These are phyloP conservation scores for Rossbeevera mucosa DNA, from an alignment of 768 basidiomycete genomes.

Conservation along the genomic window DNA sequence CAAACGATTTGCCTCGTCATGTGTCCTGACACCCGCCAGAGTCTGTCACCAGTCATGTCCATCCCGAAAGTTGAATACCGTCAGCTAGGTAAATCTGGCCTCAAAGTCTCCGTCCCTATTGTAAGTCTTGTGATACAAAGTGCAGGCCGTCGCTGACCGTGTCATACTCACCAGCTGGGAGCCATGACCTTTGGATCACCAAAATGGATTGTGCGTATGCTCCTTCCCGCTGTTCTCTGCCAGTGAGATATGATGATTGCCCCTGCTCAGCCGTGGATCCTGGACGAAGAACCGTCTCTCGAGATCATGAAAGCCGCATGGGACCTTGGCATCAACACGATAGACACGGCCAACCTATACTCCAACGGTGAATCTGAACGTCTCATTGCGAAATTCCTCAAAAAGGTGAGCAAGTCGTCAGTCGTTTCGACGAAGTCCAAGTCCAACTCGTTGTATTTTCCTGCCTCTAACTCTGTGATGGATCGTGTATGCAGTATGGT, in stretches of 20 bases:
- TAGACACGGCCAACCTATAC: conserved; percentile 37
- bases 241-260: neutral
- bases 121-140: conserved; percentile 6
- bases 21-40: neutral
- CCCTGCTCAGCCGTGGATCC: conserved; percentile 20
- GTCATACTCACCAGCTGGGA: conserved; percentile 16
- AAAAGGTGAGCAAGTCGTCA: conserved; percentile 22
- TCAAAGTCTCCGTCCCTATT: conserved; percentile 33
- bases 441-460: neutral
- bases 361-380: conserved; percentile 33
- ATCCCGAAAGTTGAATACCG: conserved; percentile 18
- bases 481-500: conserved; percentile 18
- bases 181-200: conserved; percentile 25
- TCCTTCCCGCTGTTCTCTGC: neutral
- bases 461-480: neutral
- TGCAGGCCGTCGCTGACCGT: neutral
- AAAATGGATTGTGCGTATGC: conserved; percentile 24
- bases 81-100: conserved; percentile 28
- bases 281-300: conserved; percentile 24
- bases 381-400: conserved; percentile 35
- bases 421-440: neutral
- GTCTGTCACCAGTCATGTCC: conserved; percentile 5
- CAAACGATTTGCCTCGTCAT: too few species aligned
- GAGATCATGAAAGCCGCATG: conserved; percentile 35
- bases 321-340: conserved; percentile 35